Base-by-base conservation (phyloP, 176 grass and related monocot genomes). In the Dendrocalamus sinicus region DNA sequence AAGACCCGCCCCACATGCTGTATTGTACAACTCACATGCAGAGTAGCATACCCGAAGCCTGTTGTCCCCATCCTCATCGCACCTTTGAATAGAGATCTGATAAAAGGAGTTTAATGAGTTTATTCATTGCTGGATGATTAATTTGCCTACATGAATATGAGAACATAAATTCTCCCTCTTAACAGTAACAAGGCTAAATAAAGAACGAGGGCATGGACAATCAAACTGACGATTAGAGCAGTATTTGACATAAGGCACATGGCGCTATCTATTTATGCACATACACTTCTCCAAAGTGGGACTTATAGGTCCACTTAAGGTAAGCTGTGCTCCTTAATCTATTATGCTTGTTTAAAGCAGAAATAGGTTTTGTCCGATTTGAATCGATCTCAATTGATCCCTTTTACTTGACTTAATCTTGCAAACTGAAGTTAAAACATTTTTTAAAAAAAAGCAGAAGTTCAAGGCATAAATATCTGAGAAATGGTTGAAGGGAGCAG, bases 51-150 rank as follows among this genome's bases (percentile, higher is more conserved):
- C 97, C 8, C 97, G 85, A 76, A 99, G 90, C 73, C 97, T 89
- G 84, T 99, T 99, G 83, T 99, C 97, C 23, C 97, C 94, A 46
- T 99, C 94, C 84, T 95, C 87, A 4, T 99, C 97, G 0, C 97
- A 99, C 20, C 92, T 91, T 86, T 99, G 97, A 72, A 99, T 96
- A 3, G 97, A 99, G 20, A 99, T 99, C 97, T 99, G 88, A 51
- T 63, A 61, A 67, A 76, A 32, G 32, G 7, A 84, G 64, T 47
- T 58, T 5, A 32, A 68, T 32, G 61, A 20, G 13, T 58, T 50
- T 47, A 84, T 67, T 67, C 47, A 58, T 80, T 58, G 50, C 15
- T 57, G 4, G 7, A 88, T n/a, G 44, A 82, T 20, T 39, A 32
- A n/a, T 78, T 53, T 83, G 12, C 53, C 7, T 50, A 53, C 47